These are phyloP conservation scores for Dioscorea zingiberensis DNA, from an alignment of 106 monocot genomes.

Conservation along the genomic window DNA sequence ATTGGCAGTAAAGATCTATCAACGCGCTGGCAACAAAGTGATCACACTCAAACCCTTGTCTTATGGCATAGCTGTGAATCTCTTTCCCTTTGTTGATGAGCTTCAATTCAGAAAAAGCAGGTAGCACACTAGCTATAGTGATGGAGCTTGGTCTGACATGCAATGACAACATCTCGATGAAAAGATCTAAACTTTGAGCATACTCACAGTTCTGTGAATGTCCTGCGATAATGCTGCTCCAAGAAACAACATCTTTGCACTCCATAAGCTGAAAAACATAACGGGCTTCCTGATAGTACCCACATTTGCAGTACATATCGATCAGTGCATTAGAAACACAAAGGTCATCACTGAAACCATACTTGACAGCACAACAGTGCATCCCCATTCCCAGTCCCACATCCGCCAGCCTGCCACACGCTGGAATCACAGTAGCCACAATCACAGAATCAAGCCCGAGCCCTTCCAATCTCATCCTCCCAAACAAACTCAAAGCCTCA, in stretches of 20 bases:
- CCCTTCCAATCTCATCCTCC: constrained; percentile 33
- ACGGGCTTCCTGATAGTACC: constrained; percentile 2
- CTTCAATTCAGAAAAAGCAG: constrained; percentile 18
- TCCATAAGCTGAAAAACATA: constrained; percentile 24
- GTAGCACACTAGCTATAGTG: constrained; percentile 42
- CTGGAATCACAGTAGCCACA: constrained; percentile 40
- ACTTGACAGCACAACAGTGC: constrained; percentile 35
- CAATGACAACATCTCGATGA: constrained; percentile 28
- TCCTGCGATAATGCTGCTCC: constrained; percentile 60
- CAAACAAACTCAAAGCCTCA: constrained; percentile 37
- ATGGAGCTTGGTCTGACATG: constrained; percentile 30
- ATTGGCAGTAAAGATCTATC: constrained; percentile 45
- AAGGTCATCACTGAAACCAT: constrained; percentile 27
- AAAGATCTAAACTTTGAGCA: constrained; percentile 13
- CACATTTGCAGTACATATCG: constrained; percentile 68
- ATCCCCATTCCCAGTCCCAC: constrained; percentile 30
- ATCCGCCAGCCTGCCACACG: constrained; percentile 38
- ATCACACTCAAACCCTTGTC: constrained; percentile 24
- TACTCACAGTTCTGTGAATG: constrained; percentile 44
- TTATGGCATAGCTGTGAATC: constrained; percentile 42
- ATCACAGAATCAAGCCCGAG: constrained; percentile 38
- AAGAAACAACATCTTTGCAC: constrained; percentile 46
- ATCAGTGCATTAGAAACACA: constrained; percentile 51
- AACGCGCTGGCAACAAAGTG: constrained; percentile 40
- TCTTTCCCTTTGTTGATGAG: constrained; percentile 30